Base-by-base conservation (phyloP, 345 rosid species). In the Populus tremula region DNA sequence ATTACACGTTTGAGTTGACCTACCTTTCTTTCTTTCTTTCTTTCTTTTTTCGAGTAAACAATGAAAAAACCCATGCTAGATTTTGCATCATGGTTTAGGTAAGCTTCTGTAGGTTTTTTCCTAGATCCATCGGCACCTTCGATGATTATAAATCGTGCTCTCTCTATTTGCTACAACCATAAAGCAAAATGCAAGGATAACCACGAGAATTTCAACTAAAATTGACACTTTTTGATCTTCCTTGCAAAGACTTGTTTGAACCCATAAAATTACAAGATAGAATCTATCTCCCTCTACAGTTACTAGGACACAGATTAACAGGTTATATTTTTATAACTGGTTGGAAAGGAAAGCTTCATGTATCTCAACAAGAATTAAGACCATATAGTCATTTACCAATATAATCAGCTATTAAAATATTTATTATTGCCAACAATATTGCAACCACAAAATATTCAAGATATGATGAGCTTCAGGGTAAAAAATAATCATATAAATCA, bases 21-120 rank as follows among this genome's bases (percentile, higher is more conserved):
- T 3, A 9, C 29, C 14, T 56, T n/a, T n/a, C 1, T 4, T 10
- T 50, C 0, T 56, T n/a, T 2, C 2, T 3, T 2, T 0, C 10
- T 41, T 41, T 41, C 0, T 2, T 41, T 41, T 41, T 10, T 12
- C 45, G 11, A 2, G 13, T 41, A 10, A 41, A 39, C 25, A 8
- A 21, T 4, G 5, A 56, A n/a, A n/a, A n/a, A n/a, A 56, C 1
- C 14, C 10, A 13, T 23, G 63, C 29, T 9, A n/a, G 25, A 23
- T n/a, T 56, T 4, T 21, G 5, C 25, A 21, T 2, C 25, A 56
- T 56, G 29, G 63, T 56, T 56, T 14, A 9, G 12, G 1, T n/a
- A 10, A 56, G 63, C 8, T 56, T 56, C 29, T 56, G 63, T 1
- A 56, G 63, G 29, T n/a, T 56, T 56, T 56, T n/a, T 5, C 5